A percentile compares a stretch with the other conserved stretches of the same genome.
Evolutionary conservation across 2,329 filamentous ascomycete genomes (phyloP).

Genomic region (Arachnopeziza araneosa): DNA sequence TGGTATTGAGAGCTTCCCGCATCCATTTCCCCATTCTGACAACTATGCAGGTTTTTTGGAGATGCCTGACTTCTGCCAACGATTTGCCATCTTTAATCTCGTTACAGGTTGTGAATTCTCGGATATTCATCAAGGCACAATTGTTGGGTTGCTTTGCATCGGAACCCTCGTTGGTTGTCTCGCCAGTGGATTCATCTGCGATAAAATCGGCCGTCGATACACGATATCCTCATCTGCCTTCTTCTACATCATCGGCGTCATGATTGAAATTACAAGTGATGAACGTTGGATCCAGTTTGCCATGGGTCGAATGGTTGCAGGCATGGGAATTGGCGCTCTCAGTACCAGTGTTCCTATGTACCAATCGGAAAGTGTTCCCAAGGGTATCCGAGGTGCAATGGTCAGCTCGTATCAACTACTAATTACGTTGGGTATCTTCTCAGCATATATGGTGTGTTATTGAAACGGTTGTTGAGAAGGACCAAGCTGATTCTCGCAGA

Average conservation of each 20-base stretch:
- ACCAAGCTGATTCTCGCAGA: conserved; percentile 33
- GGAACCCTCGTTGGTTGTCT: conserved; percentile 55
- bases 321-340: conserved; percentile 58
- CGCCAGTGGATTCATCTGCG: conserved; percentile 53
- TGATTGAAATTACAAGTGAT: conserved; percentile 56
- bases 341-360: conserved; percentile 65
- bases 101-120: conserved; percentile 45
- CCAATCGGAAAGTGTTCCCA: conserved; percentile 59
- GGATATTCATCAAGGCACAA: conserved; percentile 55
- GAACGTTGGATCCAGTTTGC: conserved; percentile 58
- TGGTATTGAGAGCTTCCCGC: conserved; percentile 34
- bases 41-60: conserved; percentile 49
- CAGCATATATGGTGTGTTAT: conserved; percentile 43
- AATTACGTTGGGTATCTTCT: conserved; percentile 63
- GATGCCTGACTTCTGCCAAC: background rate
- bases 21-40: background rate
- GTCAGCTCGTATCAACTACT: conserved; percentile 63
- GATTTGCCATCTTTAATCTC: conserved; percentile 32
- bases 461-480: conserved; percentile 12
- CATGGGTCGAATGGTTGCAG: conserved; percentile 59
- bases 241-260: conserved; percentile 57
- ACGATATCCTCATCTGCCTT: conserved; percentile 59
- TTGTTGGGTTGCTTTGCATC: conserved; percentile 56
- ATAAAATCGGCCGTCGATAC: conserved; percentile 54
- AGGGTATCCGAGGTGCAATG: conserved; percentile 57